phyloP scores from a whole-genome alignment of 805 yeast genomes.

The Starmerella geochares region DNA sequence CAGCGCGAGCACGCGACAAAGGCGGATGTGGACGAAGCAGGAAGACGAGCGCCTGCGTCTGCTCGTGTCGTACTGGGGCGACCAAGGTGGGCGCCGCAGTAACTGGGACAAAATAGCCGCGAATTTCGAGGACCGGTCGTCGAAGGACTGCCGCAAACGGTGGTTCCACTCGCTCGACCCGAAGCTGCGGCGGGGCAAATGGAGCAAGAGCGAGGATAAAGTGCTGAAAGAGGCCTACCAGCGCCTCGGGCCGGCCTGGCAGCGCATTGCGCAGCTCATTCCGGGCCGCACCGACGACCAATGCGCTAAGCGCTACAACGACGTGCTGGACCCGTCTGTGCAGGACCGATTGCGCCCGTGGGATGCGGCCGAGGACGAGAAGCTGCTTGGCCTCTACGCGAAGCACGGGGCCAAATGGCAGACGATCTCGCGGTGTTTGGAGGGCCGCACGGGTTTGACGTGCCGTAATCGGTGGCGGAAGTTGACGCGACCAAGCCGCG shows the following conservation, averaged over 20 bases:
- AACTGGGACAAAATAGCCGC: conserved; percentile 34
- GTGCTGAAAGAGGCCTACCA: conserved; percentile 52
- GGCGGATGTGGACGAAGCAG: conserved; percentile 52
- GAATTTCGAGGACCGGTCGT: conserved; percentile 41
- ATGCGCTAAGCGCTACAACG: conserved; percentile 83
- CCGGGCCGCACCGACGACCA: conserved; percentile 89
- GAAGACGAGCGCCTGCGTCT: conserved; percentile 53
- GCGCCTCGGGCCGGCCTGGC: conserved; percentile 74
- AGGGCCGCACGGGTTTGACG: conserved; percentile 75
- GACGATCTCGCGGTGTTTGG: conserved; percentile 58
- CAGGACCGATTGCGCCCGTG: conserved; percentile 70
- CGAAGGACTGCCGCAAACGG: conserved; percentile 76
- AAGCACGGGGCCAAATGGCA: conserved; percentile 82
- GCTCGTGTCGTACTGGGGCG: conserved; percentile 34
- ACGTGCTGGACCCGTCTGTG: conserved; percentile 74
- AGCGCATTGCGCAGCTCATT: conserved; percentile 63
- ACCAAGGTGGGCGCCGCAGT: conserved; percentile 41
- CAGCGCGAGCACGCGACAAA: conserved; percentile 2
- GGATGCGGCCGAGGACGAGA: conserved; percentile 66
- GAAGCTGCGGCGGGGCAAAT: conserved; percentile 65
- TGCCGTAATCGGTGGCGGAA: conserved; percentile 92
- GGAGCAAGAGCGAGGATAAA: conserved; percentile 76
- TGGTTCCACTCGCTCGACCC: conserved; percentile 87
- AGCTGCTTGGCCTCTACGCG: conserved; percentile 56
- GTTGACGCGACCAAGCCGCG: conserved; percentile 42